phyloP scores from a whole-genome alignment of 352 stramenopile species.

The Phytophthora pini region DNA sequence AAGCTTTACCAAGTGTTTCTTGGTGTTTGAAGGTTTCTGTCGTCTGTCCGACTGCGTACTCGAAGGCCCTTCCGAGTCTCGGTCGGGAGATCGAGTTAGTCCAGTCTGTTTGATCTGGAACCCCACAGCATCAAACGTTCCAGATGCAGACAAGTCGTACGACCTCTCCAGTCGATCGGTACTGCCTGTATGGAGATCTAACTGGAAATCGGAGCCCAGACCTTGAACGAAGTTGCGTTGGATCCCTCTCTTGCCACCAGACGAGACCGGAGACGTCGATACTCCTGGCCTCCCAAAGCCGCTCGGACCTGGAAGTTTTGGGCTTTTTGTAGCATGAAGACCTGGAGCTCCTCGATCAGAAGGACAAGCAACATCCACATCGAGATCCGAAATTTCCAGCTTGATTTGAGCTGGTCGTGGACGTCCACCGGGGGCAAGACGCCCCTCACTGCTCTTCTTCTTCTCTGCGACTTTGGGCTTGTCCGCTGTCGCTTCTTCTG shows the following conservation, averaged over 20 bases:
- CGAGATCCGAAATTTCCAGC: slow-evolving; percentile 67
- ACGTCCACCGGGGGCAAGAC: slow-evolving; percentile 7
- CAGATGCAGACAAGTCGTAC: slow-evolving; percentile 82
- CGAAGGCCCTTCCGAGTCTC: slow-evolving; percentile 28
- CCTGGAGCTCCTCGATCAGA: slow-evolving; percentile 27
- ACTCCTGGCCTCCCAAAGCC: slow-evolving; percentile 28
- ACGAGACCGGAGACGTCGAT: slow-evolving; percentile 53
- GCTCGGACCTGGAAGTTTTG: slow-evolving; percentile 38
- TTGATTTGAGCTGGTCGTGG: slow-evolving; percentile 73
- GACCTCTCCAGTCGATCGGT: slow-evolving; percentile 74
- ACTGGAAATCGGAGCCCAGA: slow-evolving; percentile 70
- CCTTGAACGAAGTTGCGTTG: slow-evolving; percentile 74
- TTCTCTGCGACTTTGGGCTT: slow-evolving; percentile 55
- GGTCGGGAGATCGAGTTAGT: slow-evolving; percentile 69
- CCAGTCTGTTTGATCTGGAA: slow-evolving; percentile 89
- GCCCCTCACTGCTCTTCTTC: slow-evolving; percentile 44
- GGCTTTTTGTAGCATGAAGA: slow-evolving; percentile 51
- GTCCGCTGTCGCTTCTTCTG: slow-evolving; percentile 23
- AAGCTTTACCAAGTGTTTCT: slow-evolving; percentile 87
- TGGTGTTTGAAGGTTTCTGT: slow-evolving; percentile 63
- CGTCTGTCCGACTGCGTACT: slow-evolving; percentile 24
- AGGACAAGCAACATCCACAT: slow-evolving; percentile 25
- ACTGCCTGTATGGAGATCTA: slow-evolving; percentile 68
- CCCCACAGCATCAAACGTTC: slow-evolving; percentile 79
- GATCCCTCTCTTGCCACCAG: slow-evolving; percentile 71